Evolutionary conservation across 768 basidiomycete genomes (phyloP), one percentile per base, ranked within the genome.

Genomic region (Boletus sensibilis): DNA sequence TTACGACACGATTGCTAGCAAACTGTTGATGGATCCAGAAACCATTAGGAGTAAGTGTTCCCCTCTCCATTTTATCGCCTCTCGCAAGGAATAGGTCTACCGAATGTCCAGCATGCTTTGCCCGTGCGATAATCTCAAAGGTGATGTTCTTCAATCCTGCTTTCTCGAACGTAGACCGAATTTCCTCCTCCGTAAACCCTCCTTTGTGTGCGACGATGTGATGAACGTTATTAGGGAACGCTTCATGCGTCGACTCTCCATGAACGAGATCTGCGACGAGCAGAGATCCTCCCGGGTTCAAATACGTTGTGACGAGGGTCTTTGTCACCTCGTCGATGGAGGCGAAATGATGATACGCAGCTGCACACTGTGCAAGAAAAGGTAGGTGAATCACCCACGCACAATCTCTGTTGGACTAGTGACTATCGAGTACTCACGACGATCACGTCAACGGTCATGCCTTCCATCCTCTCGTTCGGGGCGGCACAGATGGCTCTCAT

Each of bases 1-100:
- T 53, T 98, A 95, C 34, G 96, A 93, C 61, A 96, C 98, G 71
- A 90, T 99, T 58, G 94, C 97, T 1, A 93, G 91, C 25, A n/a
- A n/a, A n/a, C n/a, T n/a, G n/a, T n/a, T n/a, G n/a, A n/a, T n/a
- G n/a, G n/a, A n/a, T n/a, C n/a, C n/a, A n/a, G n/a, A n/a, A n/a
- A n/a, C n/a, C n/a, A n/a, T n/a, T n/a, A n/a, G n/a, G n/a, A n/a
- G n/a, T n/a, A n/a, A n/a, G n/a, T n/a, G n/a, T n/a, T n/a, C n/a
- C n/a, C n/a, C n/a, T n/a, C n/a, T n/a, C n/a, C n/a, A n/a, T n/a
- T 27, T 77, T 83, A 37, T 69, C 67, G 14, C 82, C 85, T 59
- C 76, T 77, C 1, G 84, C 85, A 23, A 88, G 65, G 70, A 89
- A 88, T n/a, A 85, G 58, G 29, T 75, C 66, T 1, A 78, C 68